These are phyloP conservation scores for Nicotiana tomentosiformis DNA, from an alignment of 257 asterid species.

Conservation along the genomic window DNA sequence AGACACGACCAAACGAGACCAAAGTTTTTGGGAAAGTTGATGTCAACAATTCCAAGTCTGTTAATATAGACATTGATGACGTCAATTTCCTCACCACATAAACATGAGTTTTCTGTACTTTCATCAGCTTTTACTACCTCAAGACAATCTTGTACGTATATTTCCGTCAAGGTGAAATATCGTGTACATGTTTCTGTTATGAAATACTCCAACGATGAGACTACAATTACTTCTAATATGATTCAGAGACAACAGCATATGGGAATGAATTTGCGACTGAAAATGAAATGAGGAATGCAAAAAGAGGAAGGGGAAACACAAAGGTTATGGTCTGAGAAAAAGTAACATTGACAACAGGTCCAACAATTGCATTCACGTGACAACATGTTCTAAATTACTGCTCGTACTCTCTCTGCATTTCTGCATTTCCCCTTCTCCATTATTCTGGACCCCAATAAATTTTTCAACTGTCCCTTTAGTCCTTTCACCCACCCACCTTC, in stretches of 20 bases:
- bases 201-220: background rate
- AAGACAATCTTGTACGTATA: background rate
- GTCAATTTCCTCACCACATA: background rate
- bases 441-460: background rate
- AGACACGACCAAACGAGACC: background rate
- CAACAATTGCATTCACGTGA: constrained; percentile 16
- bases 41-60: background rate
- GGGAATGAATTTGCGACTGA: background rate
- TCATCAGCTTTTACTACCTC: background rate
- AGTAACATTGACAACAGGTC: constrained; percentile 35
- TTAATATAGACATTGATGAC: background rate
- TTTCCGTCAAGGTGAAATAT: background rate
- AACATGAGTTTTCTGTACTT: background rate
- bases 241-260: background rate
- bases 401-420: background rate
- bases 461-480: background rate
- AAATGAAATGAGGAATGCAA: background rate
- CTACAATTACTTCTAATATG: background rate
- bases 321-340: constrained; percentile 33
- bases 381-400: background rate
- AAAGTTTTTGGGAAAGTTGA: background rate
- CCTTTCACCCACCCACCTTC: background rate
- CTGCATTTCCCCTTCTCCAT: background rate
- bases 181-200: background rate
- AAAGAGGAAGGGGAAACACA: background rate